phyloP scores from a whole-genome alignment of 345 rosid genomes.

The Euphorbia lathyris region DNA sequence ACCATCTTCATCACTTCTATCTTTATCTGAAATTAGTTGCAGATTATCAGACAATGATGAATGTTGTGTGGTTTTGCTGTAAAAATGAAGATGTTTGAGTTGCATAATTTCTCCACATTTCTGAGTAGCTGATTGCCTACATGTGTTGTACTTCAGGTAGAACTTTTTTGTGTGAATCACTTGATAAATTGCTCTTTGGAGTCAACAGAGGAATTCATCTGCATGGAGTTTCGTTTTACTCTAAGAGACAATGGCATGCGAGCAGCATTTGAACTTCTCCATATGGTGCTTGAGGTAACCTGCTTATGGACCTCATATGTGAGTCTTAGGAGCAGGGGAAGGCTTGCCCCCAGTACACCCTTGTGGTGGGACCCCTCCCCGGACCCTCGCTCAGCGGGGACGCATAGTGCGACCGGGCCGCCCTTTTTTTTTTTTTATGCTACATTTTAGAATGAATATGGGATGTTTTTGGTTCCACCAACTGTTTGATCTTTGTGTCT shows the following conservation, averaged over 20 bases:
- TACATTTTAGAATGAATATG: neutral
- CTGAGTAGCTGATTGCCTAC: conserved; percentile 2
- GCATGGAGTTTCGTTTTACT: conserved; percentile 98
- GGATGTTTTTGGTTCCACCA: conserved; percentile 6
- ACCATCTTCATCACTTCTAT: neutral
- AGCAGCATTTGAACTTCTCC: conserved; percentile 98
- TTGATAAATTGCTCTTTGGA: conserved; percentile 97
- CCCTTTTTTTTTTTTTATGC: neutral
- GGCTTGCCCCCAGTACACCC: too few relatives aligned
- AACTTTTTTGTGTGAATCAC: conserved; percentile 98
- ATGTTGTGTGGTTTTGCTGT: neutral
- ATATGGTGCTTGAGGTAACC: conserved; percentile 98
- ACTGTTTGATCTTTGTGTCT: conserved; percentile 34
- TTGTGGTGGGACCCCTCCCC: too few relatives aligned
- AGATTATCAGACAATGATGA: neutral
- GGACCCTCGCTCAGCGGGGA: too few relatives aligned
- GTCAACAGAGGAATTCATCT: conserved; percentile 96
- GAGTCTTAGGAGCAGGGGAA: too few relatives aligned
- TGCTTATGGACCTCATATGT: conserved; percentile 5
- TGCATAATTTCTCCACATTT: neutral
- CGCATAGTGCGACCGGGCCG: too few relatives aligned
- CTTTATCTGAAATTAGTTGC: neutral
- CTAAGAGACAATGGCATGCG: conserved; percentile 96
- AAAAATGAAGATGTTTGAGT: neutral
- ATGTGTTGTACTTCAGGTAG: conserved; percentile 51